Percentiles rank a stretch among this genome's conserved stretches.
Evolutionary conservation across 495 filamentous ascomycete genomes (phyloP).

Genomic region (Penicillium salamii): DNA sequence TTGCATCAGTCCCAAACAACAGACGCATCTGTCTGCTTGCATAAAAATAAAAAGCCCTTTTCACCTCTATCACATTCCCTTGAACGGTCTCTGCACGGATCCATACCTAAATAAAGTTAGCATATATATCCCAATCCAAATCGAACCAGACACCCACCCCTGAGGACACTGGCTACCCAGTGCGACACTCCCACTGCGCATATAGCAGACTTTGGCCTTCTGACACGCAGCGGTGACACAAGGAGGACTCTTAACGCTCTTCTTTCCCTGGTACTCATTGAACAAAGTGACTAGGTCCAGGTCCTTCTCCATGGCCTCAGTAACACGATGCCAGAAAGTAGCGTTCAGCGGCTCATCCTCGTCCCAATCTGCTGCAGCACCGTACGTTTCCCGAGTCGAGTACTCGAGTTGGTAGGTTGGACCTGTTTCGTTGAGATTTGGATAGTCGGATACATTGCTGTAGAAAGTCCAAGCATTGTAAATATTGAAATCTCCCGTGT

Average conservation of each 20-base stretch:
- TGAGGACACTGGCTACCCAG: constrained; percentile 50
- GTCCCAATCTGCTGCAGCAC: constrained; percentile 43
- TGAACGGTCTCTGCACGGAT: constrained; percentile 33
- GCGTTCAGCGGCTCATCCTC: constrained; percentile 50
- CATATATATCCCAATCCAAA: background rate
- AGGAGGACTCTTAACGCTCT: constrained; percentile 46
- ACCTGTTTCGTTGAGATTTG: constrained; percentile 31
- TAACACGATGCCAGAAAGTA: constrained; percentile 57
- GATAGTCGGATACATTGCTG: constrained; percentile 47
- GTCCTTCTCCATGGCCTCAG: constrained; percentile 57
- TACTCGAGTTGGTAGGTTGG: constrained; percentile 53
- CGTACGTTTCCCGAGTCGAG: constrained; percentile 54
- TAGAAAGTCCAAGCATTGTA: constrained; percentile 53
- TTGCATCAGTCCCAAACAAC: too few relatives aligned
- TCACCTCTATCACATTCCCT: too few relatives aligned
- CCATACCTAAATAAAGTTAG: constrained; percentile 19
- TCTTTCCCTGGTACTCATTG: constrained; percentile 54
- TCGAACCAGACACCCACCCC: constrained; percentile 37
- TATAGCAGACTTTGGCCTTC: constrained; percentile 58
- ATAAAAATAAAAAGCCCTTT: too few relatives aligned
- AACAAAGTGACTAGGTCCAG: constrained; percentile 44
- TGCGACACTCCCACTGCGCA: constrained; percentile 53
- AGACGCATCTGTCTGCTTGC: too few relatives aligned
- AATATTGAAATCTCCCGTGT: constrained; percentile 51
- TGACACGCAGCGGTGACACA: constrained; percentile 51